These are phyloP conservation scores for Capsella bursapastoris DNA, from an alignment of 345 rosid species.

Conservation along the genomic window DNA sequence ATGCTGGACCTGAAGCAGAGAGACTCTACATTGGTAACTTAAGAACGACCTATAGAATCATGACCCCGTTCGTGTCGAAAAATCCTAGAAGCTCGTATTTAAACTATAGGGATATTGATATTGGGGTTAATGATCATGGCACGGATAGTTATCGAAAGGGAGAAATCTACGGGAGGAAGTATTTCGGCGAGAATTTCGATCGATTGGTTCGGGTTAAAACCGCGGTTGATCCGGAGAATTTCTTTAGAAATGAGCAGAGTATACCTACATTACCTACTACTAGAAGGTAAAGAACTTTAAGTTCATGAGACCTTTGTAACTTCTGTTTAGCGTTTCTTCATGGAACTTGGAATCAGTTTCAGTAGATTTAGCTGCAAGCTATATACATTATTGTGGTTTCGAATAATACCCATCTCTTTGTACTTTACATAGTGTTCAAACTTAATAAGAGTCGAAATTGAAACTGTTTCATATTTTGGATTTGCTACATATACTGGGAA, in stretches of 20 bases:
- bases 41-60: slow-evolving; percentile 45
- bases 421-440: not conserved
- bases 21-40: slow-evolving; percentile 35
- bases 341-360: not conserved
- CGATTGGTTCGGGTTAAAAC: slow-evolving; percentile 53
- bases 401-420: not conserved
- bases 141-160: slow-evolving; percentile 52
- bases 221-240: slow-evolving; percentile 50
- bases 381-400: not conserved
- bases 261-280: slow-evolving; percentile 45
- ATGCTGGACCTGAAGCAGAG: slow-evolving; percentile 43
- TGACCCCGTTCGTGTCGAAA: slow-evolving; percentile 66
- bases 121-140: slow-evolving; percentile 49
- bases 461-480: not conserved
- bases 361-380: slow-evolving; percentile 23
- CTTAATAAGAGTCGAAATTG: not conserved
- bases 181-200: slow-evolving; percentile 50
- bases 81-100: slow-evolving; percentile 65
- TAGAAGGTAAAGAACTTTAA: slow-evolving; percentile 14
- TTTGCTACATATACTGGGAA: not conserved
- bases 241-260: slow-evolving; percentile 58
- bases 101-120: slow-evolving; percentile 69
- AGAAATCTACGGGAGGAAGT: slow-evolving; percentile 55
- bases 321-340: not conserved
- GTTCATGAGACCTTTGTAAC: not conserved